A percentile compares a stretch with the other conserved stretches of the same genome.
Conservation (phyloP, 345 rosid genomes). For the Microthlaspi erraticum region DNA sequence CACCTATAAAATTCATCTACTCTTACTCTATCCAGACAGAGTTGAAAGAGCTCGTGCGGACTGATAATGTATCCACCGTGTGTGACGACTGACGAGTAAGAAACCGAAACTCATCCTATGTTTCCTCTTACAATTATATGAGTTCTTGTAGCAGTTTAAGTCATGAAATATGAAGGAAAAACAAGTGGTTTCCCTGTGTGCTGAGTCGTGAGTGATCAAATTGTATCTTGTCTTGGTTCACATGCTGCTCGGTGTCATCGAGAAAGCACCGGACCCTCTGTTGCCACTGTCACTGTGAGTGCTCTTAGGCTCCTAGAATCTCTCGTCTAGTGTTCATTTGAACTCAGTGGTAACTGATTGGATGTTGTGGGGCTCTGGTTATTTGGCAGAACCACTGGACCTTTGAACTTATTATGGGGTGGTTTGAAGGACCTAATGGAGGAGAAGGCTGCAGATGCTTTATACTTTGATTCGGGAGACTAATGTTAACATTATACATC, state of each 20-base stretch:
- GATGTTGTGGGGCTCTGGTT: conserved; percentile 16
- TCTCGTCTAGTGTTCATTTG: background rate
- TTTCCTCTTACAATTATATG: too few species aligned
- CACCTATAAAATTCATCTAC: too few species aligned
- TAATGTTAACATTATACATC: conserved; percentile 8
- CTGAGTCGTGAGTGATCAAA: background rate
- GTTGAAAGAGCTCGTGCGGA: too few species aligned
- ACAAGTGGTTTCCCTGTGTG: background rate
- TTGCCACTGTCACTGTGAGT: conserved; percentile 72
- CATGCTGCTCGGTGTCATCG: conserved; percentile 57
- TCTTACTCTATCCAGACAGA: too few species aligned
- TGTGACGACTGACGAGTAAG: too few species aligned
- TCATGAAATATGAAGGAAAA: too few species aligned
- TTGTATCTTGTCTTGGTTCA: conserved; percentile 18
- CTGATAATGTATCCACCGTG: too few species aligned
- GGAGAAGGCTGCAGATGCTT: conserved; percentile 65
- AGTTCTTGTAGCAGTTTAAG: too few species aligned
- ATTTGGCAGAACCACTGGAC: conserved; percentile 67
- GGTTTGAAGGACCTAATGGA: conserved; percentile 79
- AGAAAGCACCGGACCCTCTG: conserved; percentile 59
- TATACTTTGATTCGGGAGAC: conserved; percentile 54
- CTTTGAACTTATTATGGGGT: conserved; percentile 65
- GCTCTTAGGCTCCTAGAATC: conserved; percentile 11
- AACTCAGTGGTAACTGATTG: background rate
- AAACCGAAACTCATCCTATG: too few species aligned